Evolutionary conservation across 495 filamentous ascomycete genomes (phyloP), one percentile per base, ranked within the genome.

Genomic region (Echria macrotheca): DNA sequence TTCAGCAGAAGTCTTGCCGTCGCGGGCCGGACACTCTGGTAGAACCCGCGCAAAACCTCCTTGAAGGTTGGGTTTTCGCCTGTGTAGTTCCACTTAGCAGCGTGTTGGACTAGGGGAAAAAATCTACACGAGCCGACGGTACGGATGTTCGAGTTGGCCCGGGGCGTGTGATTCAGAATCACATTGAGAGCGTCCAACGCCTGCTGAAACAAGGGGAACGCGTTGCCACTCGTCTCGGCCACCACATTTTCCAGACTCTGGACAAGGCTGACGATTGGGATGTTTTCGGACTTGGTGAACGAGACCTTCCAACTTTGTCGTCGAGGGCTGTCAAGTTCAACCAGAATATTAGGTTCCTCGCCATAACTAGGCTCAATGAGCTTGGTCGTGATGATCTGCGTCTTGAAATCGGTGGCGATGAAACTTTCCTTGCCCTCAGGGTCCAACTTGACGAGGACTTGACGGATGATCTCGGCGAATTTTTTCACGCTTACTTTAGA

Each of bases 1-100:
- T 88, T 86, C 3, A 86, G 61, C 1, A 87, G 66, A 8, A 85
- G 55, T 5, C 83, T 74, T 3, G 78, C 75, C 3, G 85, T 86
- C 7, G 80, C 82, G 0, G 76, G 69, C 18, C 84, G 81, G 12
- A 82, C 77, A 63, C 82, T 86, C 44, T 81, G 71, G 50, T 85
- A 85, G 54, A 77, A 87, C 0, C 85, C 85, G 41, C 84, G 77
- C 0, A 84, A 62, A 3, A 68, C 64, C 10, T 76, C 74, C 28
- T 12, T 31, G 6, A 6, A 6, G 7, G 7, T 31, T 12, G 28
- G 28, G 28, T 6, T 12, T 6, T 31, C 28, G 60, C 0, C 35
- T 2, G 25, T 1, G 0, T 5, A 12, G 29, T 28, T 22, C 23
- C 7, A 40, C 60, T 7, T 59, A 29, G 64, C 54, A 17, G 66